Evolutionary conservation across 306 rosid genomes (phyloP).

Genomic region (Lathyrus sativus): DNA sequence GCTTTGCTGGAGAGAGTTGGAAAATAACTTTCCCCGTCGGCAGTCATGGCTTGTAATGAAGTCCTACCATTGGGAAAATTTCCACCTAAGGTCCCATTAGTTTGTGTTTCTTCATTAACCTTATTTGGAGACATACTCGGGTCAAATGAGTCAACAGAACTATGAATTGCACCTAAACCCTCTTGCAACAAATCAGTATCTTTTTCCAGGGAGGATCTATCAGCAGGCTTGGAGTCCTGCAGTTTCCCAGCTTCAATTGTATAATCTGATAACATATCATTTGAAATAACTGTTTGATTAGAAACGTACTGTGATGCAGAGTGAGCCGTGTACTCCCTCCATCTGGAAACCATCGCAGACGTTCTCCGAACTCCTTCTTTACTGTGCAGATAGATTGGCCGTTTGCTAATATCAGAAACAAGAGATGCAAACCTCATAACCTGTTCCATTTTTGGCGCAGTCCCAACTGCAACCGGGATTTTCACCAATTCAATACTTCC

Average conservation of each 20-base stretch:
- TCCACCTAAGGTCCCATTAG: constrained; percentile 43
- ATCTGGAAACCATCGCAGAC: constrained; percentile 90
- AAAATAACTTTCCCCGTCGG: constrained; percentile 46
- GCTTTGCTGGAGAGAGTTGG: constrained; percentile 45
- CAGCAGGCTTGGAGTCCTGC: constrained; percentile 39
- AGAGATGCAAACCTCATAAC: constrained; percentile 75
- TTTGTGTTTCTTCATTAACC: constrained; percentile 34
- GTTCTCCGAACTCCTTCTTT: constrained; percentile 90
- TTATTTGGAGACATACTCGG: constrained; percentile 31
- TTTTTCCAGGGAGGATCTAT: constrained; percentile 42
- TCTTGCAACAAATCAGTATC: constrained; percentile 48
- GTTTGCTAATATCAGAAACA: constrained; percentile 75
- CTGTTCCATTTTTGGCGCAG: constrained; percentile 81
- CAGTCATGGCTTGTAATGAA: constrained; percentile 42
- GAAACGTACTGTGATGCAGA: constrained; percentile 45
- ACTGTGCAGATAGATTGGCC: constrained; percentile 86
- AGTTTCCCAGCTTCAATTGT: constrained; percentile 46
- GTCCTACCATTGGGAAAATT: constrained; percentile 41
- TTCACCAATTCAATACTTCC: constrained; percentile 69
- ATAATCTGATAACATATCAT: constrained; percentile 37
- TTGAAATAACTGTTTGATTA: constrained; percentile 46
- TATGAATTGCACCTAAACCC: constrained; percentile 36
- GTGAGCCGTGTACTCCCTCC: constrained; percentile 75
- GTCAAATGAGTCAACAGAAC: constrained; percentile 41
- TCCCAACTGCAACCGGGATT: constrained; percentile 80